Percentiles rank a stretch among this genome's conserved stretches.
These are phyloP conservation scores for Diphasiastrum complanatum DNA, from an alignment of 83 land plant genomes.

Conservation along the genomic window DNA sequence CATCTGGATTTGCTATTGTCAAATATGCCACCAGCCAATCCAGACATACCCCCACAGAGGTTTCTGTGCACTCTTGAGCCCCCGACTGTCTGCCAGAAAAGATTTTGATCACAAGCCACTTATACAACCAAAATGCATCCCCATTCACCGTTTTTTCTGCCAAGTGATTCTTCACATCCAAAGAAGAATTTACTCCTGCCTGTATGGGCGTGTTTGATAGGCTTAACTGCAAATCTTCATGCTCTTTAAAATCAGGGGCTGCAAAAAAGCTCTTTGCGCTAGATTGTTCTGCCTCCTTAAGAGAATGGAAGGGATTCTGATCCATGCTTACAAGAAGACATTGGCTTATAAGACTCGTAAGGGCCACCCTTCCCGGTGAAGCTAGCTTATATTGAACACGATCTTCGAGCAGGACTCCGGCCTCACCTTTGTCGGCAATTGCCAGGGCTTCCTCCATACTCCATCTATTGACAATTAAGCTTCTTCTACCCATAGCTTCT, in stretches of 20 bases:
- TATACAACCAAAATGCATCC: constrained; percentile 15
- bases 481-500: too few relatives aligned
- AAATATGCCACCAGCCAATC: constrained; percentile 25
- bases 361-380: constrained; percentile 7
- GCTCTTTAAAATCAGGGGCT: too few relatives aligned
- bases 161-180: neutral
- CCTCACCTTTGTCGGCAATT: constrained; percentile 20
- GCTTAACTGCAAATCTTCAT: too few relatives aligned
- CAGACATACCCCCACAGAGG: neutral
- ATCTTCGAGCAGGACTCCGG: constrained; percentile 14
- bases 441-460: constrained; percentile 10
- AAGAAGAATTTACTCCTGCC: neutral
- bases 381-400: constrained; percentile 5
- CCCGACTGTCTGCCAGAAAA: neutral
- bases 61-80: neutral
- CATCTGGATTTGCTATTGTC: constrained; percentile 8
- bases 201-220: too few relatives aligned
- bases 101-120: constrained; percentile 15
- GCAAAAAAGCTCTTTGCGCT: neutral
- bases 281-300: neutral
- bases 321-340: constrained; percentile 19
- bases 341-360: constrained; percentile 21
- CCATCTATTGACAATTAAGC: too few relatives aligned
- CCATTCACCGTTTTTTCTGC: neutral
- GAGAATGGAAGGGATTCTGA: constrained; percentile 3